Conservation (phyloP, 202 grass and related monocot genomes). For the Schoenoplectus triqueter region DNA sequence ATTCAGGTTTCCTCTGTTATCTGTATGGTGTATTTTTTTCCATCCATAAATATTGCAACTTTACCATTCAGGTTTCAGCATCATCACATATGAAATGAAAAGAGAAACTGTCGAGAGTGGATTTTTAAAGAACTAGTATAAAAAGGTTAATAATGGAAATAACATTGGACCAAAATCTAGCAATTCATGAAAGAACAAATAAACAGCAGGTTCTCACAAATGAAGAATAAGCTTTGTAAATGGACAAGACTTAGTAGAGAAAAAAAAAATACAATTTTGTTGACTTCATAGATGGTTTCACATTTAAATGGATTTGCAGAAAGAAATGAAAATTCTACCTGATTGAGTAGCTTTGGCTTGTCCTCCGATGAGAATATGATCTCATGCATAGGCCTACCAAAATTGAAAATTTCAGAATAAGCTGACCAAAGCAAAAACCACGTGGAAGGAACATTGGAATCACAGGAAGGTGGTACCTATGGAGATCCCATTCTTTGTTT, state of each 20-base stretch:
- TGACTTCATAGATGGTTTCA: background rate
- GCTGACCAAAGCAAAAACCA: constrained; percentile 14
- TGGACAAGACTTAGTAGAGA: no score
- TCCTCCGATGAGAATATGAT: constrained; percentile 77
- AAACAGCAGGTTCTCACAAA: no score
- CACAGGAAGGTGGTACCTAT: constrained; percentile 16
- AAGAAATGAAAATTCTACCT: constrained; percentile 46
- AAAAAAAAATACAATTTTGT: no score
- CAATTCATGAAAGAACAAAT: background rate
- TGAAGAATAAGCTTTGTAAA: no score
- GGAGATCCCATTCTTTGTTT: constrained; percentile 8
- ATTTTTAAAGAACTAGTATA: background rate
- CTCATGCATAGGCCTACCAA: constrained; percentile 86
- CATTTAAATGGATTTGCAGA: background rate
- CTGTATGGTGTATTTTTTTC: background rate
- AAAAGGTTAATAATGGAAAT: background rate
- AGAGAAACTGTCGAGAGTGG: background rate
- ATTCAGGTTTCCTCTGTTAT: background rate
- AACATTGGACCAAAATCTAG: background rate
- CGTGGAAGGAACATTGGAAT: constrained; percentile 7
- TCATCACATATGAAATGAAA: background rate
- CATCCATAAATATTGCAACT: background rate
- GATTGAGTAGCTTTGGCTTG: constrained; percentile 80
- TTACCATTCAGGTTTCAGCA: background rate
- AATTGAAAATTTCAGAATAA: constrained; percentile 7